phyloP scores from a whole-genome alignment of 768 basidiomycete genomes.

The Tricholoma matsutake region DNA sequence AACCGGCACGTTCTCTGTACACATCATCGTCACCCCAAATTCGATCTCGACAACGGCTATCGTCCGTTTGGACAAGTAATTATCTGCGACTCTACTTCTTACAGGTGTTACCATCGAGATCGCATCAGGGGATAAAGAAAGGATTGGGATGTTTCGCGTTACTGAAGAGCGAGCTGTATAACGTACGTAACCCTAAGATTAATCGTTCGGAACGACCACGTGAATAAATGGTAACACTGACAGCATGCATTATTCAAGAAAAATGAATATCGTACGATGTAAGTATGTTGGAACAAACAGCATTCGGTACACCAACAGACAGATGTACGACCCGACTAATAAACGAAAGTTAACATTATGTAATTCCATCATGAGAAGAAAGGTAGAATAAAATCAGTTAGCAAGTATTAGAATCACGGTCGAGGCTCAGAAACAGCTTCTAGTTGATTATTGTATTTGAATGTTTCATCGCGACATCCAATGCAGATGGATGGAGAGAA shows the following conservation, averaged over 20 bases:
- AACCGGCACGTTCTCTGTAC: too few species aligned
- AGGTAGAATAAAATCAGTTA: conserved; percentile 28
- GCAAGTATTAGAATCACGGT: conserved; percentile 51
- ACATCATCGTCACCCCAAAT: conserved; percentile 1
- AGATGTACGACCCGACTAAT: background rate
- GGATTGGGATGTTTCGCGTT: conserved; percentile 9
- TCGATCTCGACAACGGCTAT: conserved; percentile 7
- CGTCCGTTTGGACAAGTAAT: conserved; percentile 6
- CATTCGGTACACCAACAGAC: background rate
- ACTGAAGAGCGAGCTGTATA: too few species aligned
- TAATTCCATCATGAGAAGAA: background rate
- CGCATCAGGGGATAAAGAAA: background rate
- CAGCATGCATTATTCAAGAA: too few species aligned
- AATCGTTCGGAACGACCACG: too few species aligned
- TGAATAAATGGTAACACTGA: too few species aligned
- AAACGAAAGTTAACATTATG: conserved; percentile 8
- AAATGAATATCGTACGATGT: too few species aligned
- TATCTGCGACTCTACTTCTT: too few species aligned
- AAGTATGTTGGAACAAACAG: too few species aligned
- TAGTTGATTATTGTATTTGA: conserved; percentile 68
- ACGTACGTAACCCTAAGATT: too few species aligned
- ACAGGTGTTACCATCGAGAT: too few species aligned
- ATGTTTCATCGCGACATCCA: conserved; percentile 39
- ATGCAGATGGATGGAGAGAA: background rate
- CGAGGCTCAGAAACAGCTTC: conserved; percentile 85